A percentile compares a stretch with the other conserved stretches of the same genome.
These are phyloP conservation scores for Trichosporon ovoides DNA, from an alignment of 1,284 basidiomycete genomes.

Conservation along the genomic window DNA sequence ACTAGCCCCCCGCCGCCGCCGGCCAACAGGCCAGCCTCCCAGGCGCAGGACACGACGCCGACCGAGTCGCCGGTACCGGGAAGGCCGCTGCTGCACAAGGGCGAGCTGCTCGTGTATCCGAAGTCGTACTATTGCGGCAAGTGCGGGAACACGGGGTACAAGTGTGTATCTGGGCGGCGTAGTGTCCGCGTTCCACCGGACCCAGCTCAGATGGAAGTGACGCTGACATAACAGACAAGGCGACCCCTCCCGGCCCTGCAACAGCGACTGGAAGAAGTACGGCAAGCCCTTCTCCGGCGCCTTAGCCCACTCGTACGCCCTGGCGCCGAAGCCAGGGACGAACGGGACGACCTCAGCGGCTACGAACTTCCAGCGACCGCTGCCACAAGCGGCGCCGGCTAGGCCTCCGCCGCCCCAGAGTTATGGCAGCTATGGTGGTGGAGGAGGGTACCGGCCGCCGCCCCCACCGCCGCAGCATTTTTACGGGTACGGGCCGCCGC, in stretches of 20 bases:
- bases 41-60: conserved; percentile 24
- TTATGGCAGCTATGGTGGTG: not conserved
- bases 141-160: conserved; percentile 48
- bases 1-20: conserved; percentile 14
- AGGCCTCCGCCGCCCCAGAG: conserved; percentile 6
- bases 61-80: conserved; percentile 43
- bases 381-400: conserved; percentile 22
- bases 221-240: conserved; percentile 8
- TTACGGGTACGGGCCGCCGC: conserved; percentile 20
- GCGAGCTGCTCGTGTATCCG: conserved; percentile 45
- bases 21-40: not conserved
- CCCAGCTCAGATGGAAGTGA: too few species aligned
- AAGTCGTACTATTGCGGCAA: conserved; percentile 38
- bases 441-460: not conserved
- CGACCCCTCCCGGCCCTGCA: conserved; percentile 38
- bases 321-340: conserved; percentile 15
- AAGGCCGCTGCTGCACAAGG: conserved; percentile 38
- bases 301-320: conserved; percentile 38
- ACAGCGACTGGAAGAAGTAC: conserved; percentile 45
- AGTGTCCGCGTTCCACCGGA: too few species aligned
- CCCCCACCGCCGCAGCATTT: not conserved
- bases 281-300: conserved; percentile 43
- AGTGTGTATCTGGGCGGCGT: conserved; percentile 13
- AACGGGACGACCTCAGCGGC: conserved; percentile 29
- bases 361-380: conserved; percentile 40